These are phyloP conservation scores for Pezicula carpinea DNA, from an alignment of 2,329 filamentous ascomycete genomes.

Conservation along the genomic window DNA sequence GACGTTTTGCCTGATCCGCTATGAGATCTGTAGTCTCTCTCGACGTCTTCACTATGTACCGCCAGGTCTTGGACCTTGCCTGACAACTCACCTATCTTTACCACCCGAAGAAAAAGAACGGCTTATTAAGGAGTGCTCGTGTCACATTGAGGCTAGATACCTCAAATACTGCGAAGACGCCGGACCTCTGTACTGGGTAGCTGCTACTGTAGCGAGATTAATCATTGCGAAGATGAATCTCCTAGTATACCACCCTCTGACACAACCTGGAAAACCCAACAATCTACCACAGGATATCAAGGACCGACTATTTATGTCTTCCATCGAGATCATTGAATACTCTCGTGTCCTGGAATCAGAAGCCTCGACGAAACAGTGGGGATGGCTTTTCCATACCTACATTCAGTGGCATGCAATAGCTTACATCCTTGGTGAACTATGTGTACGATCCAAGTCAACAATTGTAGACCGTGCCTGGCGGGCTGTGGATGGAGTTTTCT, in stretches of 20 bases:
- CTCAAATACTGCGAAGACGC: constrained; percentile 31
- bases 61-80: constrained; percentile 13
- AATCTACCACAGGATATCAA: constrained; percentile 29
- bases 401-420: constrained; percentile 41
- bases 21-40: constrained; percentile 26
- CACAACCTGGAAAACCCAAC: constrained; percentile 22
- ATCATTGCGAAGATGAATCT: constrained; percentile 35
- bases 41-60: constrained; percentile 21
- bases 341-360: constrained; percentile 33
- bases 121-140: constrained; percentile 25
- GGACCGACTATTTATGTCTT: constrained; percentile 32
- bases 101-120: constrained; percentile 27
- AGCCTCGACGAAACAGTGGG: constrained; percentile 33
- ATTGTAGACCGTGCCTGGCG: constrained; percentile 37
- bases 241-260: constrained; percentile 31
- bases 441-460: constrained; percentile 29
- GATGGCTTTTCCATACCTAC: constrained; percentile 36
- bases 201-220: constrained; percentile 36
- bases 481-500: constrained; percentile 30
- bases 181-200: constrained; percentile 46
- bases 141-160: constrained; percentile 26
- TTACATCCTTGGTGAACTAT: constrained; percentile 37
- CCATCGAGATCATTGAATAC: constrained; percentile 37
- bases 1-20: constrained; percentile 33
- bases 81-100: constrained; percentile 2